Evolutionary conservation across 1,284 basidiomycete genomes (phyloP).

Genomic region (Ustilago curta): DNA sequence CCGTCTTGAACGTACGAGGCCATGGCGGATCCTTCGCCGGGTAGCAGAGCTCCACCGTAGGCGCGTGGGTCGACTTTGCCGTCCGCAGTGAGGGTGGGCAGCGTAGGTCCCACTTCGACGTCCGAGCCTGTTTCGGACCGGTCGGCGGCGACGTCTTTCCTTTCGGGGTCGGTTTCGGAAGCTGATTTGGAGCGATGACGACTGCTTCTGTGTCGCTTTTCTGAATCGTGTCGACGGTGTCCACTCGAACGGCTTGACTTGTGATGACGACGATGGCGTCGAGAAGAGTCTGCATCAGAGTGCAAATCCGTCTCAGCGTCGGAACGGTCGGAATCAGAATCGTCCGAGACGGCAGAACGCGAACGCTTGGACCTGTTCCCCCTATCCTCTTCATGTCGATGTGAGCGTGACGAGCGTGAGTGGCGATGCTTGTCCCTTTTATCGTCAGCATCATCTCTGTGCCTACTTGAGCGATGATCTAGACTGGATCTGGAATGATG

Average conservation of each 20-base stretch:
- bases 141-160: not conserved
- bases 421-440: constrained; percentile 20
- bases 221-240: constrained; percentile 12
- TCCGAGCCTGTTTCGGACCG: constrained; percentile 12
- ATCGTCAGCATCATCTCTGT: constrained; percentile 26
- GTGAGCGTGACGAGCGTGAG: constrained; percentile 20
- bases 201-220: constrained; percentile 20
- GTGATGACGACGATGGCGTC: constrained; percentile 24
- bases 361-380: constrained; percentile 24
- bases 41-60: constrained; percentile 84
- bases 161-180: constrained; percentile 7
- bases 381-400: constrained; percentile 8
- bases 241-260: constrained; percentile 21
- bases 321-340: constrained; percentile 7
- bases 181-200: constrained; percentile 23
- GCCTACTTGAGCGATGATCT: constrained; percentile 27
- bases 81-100: constrained; percentile 29
- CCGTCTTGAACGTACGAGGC: constrained; percentile 91
- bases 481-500: constrained; percentile 28
- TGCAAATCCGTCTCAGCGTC: constrained; percentile 13
- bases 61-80: constrained; percentile 43
- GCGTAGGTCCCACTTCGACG: constrained; percentile 35
- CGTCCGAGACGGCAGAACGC: constrained; percentile 18
- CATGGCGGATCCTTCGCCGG: constrained; percentile 97
- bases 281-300: constrained; percentile 12